Evolutionary conservation across 176 grass and related monocot genomes (phyloP).

Genomic region (Saccharum spontaneum): DNA sequence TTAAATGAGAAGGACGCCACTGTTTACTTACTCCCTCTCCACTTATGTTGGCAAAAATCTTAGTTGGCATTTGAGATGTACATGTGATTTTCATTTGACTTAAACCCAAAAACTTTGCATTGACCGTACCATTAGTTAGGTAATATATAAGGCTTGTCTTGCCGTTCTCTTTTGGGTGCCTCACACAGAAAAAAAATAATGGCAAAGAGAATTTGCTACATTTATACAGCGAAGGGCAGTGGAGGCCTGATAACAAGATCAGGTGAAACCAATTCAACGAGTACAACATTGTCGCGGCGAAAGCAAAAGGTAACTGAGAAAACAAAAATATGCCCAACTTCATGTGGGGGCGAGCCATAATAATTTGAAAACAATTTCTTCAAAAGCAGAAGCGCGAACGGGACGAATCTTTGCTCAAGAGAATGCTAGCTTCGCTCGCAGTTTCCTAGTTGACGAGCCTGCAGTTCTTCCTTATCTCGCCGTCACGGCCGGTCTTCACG

Average conservation of each 20-base stretch:
- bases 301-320: background rate
- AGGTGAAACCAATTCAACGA: background rate
- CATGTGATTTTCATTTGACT: too few species aligned
- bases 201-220: background rate
- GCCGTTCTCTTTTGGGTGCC: too few species aligned
- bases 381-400: background rate
- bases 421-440: background rate
- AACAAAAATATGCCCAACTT: background rate
- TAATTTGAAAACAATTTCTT: background rate
- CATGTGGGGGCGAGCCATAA: background rate
- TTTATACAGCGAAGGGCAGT: background rate
- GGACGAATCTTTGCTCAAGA: background rate
- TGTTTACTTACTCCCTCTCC: too few species aligned
- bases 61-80: too few species aligned
- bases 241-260: background rate
- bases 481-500: background rate
- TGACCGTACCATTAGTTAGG: too few species aligned
- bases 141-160: too few species aligned
- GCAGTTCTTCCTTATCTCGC: constrained; percentile 29
- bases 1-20: too few species aligned
- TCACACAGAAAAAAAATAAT: too few species aligned
- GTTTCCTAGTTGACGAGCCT: constrained; percentile 26
- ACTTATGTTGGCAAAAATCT: too few species aligned
- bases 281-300: background rate
- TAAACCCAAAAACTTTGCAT: too few species aligned